A percentile compares a stretch with the other conserved stretches of the same genome.
Conservation (phyloP, 306 rosid genomes). For the Pyrus betulifolia region DNA sequence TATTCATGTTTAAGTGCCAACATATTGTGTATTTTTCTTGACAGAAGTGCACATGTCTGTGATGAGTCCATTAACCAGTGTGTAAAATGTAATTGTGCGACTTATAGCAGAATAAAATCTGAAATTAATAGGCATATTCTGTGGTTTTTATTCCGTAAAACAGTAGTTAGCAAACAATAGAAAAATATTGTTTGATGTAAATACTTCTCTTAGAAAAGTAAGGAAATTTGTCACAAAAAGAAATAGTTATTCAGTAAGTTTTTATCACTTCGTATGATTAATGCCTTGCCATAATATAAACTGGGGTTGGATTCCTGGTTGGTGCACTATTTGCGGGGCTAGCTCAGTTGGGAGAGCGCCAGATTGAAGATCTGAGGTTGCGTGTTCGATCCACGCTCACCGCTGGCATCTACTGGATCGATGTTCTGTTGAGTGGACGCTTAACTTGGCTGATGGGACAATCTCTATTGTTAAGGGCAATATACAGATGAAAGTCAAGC, state of each 20-base stretch:
- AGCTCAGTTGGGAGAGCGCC: slow-evolving; percentile 78
- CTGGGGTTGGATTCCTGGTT: slow-evolving; percentile 22
- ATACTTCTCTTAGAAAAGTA: neutral
- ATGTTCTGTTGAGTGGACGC: slow-evolving; percentile 15
- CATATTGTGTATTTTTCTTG: slow-evolving; percentile 2
- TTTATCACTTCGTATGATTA: neutral
- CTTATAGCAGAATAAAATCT: neutral
- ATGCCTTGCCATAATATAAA: slow-evolving; percentile 4
- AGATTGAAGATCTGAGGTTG: slow-evolving; percentile 64
- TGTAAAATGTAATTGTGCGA: neutral
- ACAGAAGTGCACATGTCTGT: slow-evolving; percentile 6
- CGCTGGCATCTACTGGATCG: slow-evolving; percentile 38
- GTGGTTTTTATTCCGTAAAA: neutral
- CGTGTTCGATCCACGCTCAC: slow-evolving; percentile 74
- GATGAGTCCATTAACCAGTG: neutral
- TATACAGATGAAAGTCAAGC: neutral
- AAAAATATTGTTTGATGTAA: neutral
- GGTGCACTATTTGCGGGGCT: slow-evolving; percentile 54
- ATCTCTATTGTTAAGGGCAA: neutral
- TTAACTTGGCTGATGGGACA: neutral
- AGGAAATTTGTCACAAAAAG: neutral
- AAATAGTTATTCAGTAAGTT: neutral
- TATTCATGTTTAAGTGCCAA: slow-evolving; percentile 8
- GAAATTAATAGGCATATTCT: neutral
- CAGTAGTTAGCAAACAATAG: neutral